Conservation (phyloP, 1,284 basidiomycete genomes). For the Puccinia coronata region DNA sequence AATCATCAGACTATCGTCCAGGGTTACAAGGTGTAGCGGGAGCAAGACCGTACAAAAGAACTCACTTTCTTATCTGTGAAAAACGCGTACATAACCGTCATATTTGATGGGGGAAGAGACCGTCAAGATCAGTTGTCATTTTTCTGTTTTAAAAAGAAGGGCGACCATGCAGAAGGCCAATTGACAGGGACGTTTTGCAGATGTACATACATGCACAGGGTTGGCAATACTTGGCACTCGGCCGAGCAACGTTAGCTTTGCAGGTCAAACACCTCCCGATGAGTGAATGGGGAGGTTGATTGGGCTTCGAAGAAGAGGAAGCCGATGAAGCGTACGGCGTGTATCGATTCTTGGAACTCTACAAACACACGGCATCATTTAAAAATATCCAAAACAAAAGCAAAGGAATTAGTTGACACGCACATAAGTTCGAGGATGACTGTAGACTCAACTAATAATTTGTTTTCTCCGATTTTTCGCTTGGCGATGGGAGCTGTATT, state of each 20-base stretch:
- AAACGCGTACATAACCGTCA: not conserved
- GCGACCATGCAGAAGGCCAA: no score
- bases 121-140: not conserved
- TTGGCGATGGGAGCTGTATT: not conserved
- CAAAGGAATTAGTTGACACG: not conserved
- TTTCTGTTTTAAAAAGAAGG: no score
- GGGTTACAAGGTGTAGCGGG: not conserved
- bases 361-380: not conserved
- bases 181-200: no score
- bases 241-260: constrained; percentile 40
- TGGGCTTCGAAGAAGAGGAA: constrained; percentile 12
- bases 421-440: no score
- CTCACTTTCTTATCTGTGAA: constrained; percentile 24
- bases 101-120: not conserved
- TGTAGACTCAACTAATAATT: constrained; percentile 41
- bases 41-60: not conserved
- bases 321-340: constrained; percentile 41
- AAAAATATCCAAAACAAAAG: not conserved
- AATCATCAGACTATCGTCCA: not conserved
- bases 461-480: constrained; percentile 48
- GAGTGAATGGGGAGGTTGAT: constrained; percentile 9
- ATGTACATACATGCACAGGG: constrained; percentile 27
- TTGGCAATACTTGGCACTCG: constrained; percentile 47
- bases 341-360: constrained; percentile 48
- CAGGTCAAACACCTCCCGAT: constrained; percentile 50